Percentiles rank a stretch among this genome's conserved stretches.
phyloP scores from a whole-genome alignment of 306 rosid species.

The Castanopsis chinensis region DNA sequence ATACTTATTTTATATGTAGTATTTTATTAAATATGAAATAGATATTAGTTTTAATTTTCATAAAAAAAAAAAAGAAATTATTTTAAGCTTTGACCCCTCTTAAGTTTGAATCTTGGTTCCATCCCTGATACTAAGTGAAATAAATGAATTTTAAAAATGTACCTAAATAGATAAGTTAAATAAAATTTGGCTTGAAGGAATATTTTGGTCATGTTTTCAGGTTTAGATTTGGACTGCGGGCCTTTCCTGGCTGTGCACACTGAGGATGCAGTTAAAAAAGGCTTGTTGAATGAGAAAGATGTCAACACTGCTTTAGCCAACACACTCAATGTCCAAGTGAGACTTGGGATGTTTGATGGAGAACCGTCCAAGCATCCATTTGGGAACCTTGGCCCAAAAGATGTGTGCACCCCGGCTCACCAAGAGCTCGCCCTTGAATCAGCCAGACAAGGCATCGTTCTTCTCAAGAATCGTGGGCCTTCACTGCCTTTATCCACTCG shows the following conservation, averaged over 20 bases:
- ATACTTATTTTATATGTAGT: too few species aligned
- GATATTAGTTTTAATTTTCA: too few species aligned
- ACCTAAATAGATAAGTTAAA: not conserved
- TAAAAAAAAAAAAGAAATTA: too few species aligned
- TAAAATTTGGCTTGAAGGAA: not conserved
- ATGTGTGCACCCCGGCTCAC: constrained; percentile 72
- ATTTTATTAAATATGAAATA: too few species aligned
- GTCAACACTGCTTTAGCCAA: constrained; percentile 59
- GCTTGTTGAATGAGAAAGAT: constrained; percentile 52
- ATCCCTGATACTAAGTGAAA: too few species aligned
- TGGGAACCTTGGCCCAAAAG: constrained; percentile 67
- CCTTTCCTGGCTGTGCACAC: constrained; percentile 74
- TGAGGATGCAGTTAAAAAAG: constrained; percentile 62
- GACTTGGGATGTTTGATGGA: constrained; percentile 91
- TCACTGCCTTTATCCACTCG: constrained; percentile 56
- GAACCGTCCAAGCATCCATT: constrained; percentile 49
- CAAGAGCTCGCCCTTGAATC: constrained; percentile 77
- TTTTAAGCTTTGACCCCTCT: too few species aligned
- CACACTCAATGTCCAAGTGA: constrained; percentile 76
- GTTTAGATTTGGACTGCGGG: constrained; percentile 91
- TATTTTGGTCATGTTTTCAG: constrained; percentile 22
- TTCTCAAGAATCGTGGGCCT: constrained; percentile 65
- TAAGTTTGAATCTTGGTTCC: too few species aligned
- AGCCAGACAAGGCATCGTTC: constrained; percentile 80
- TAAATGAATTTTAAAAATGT: not conserved